Conservation (phyloP, 164 flowering plant species). For the Echeveria elegans region DNA sequence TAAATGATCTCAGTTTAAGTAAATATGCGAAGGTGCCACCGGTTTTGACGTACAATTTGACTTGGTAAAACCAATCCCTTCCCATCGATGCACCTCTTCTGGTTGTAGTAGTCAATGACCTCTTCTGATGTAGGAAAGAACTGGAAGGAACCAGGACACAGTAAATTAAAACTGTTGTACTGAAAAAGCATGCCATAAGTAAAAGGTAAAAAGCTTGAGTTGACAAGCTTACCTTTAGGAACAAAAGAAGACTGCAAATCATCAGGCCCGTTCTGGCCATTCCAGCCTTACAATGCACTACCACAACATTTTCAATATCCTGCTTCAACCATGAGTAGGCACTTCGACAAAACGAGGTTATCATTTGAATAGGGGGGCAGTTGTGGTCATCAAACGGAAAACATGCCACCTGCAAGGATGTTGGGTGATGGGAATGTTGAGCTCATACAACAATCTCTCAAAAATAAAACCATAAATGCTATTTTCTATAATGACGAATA, state of each 20-base stretch:
- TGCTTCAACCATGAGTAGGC: constrained; percentile 94
- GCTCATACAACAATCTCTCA: neutral
- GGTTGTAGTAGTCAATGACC: constrained; percentile 82
- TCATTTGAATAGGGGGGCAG: constrained; percentile 90
- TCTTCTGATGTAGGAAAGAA: constrained; percentile 94
- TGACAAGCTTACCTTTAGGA: constrained; percentile 51
- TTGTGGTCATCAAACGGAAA: constrained; percentile 99
- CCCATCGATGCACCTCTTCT: constrained; percentile 94
- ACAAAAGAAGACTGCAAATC: constrained; percentile 94
- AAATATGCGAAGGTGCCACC: neutral
- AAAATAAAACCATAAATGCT: neutral
- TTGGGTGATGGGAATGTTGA: neutral
- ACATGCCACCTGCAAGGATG: constrained; percentile 63
- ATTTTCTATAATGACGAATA: too few species aligned
- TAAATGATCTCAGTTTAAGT: neutral
- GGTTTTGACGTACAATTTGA: constrained; percentile 73
- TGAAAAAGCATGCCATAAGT: neutral
- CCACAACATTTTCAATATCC: constrained; percentile 90
- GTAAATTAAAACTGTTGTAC: neutral
- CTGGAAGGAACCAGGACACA: constrained; percentile 28
- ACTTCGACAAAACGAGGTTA: constrained; percentile 85
- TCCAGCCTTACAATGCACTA: constrained; percentile 97
- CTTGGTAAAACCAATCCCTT: constrained; percentile 97
- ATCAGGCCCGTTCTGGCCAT: constrained; percentile 97
- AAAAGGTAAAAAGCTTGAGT: neutral